These are phyloP conservation scores for Beauveria sp. DNA, from an alignment of 2,329 filamentous ascomycete genomes.

Conservation along the genomic window DNA sequence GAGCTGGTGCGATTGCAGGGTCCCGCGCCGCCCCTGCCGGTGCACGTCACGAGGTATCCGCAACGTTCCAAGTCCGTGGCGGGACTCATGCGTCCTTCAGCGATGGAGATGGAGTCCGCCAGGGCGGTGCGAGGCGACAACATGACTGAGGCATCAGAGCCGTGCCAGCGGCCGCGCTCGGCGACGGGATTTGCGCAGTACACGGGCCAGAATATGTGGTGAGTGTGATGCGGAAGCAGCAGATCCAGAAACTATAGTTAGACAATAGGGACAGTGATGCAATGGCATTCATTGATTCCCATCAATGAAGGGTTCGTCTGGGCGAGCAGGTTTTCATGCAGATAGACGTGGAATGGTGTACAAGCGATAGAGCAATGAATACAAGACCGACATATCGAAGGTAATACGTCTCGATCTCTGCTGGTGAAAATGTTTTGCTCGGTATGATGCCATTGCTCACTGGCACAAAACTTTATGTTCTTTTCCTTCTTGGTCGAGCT, in stretches of 20 bases:
- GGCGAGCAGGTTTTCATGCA: background rate
- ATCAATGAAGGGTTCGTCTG: too few relatives aligned
- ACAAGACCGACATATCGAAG: constrained; percentile 12
- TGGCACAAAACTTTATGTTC: constrained; percentile 10
- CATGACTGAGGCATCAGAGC: background rate
- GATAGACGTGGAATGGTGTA: background rate
- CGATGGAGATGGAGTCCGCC: background rate
- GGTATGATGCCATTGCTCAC: background rate
- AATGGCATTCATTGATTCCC: too few relatives aligned
- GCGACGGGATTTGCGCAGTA: background rate
- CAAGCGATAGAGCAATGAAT: background rate
- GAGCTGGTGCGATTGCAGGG: constrained; percentile 14
- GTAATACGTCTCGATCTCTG: background rate
- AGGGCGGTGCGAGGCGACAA: background rate
- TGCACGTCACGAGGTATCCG: background rate
- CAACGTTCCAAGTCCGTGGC: constrained; percentile 2
- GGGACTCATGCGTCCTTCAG: background rate
- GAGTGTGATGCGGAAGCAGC: background rate
- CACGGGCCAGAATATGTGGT: constrained; percentile 1
- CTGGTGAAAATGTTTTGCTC: background rate
- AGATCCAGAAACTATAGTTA: constrained; percentile 14
- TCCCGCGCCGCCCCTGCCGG: background rate
- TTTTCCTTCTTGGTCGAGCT: background rate
- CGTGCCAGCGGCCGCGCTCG: constrained; percentile 1
- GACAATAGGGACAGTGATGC: constrained; percentile 14